Conservation (phyloP, 306 rosid species). For the Cucurbita pepo region DNA sequence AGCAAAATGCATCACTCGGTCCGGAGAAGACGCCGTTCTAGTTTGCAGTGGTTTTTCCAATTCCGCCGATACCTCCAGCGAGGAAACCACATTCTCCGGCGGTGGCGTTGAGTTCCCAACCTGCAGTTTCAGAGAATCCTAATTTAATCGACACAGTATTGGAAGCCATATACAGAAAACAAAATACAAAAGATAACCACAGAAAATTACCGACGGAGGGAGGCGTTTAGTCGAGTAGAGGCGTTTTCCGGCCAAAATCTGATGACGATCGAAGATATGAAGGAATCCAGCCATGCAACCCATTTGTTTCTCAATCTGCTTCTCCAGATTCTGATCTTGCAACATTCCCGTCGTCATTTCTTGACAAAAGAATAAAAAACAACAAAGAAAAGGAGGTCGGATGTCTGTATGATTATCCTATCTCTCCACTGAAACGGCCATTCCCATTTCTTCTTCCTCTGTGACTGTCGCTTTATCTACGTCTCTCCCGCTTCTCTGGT, state of each 20-base stretch:
- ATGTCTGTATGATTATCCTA: not conserved
- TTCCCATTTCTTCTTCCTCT: not conserved
- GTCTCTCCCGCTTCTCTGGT: constrained; percentile 72
- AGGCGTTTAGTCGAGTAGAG: constrained; percentile 50
- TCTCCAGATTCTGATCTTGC: constrained; percentile 59
- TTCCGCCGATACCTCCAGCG: constrained; percentile 18
- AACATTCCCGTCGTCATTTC: constrained; percentile 47
- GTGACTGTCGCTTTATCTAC: not conserved
- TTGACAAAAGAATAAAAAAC: not conserved
- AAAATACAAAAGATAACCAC: not conserved
- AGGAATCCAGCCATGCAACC: constrained; percentile 98
- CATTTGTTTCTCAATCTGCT: constrained; percentile 72
- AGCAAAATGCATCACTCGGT: constrained; percentile 17
- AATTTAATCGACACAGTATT: not conserved
- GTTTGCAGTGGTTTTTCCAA: constrained; percentile 13
- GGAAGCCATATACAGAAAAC: not conserved
- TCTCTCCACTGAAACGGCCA: not conserved
- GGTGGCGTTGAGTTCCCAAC: constrained; percentile 19
- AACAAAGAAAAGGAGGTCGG: not conserved
- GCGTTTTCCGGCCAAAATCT: constrained; percentile 58
- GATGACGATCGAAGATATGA: constrained; percentile 82
- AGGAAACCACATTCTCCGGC: constrained; percentile 8
- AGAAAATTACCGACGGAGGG: constrained; percentile 31
- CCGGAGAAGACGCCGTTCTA: constrained; percentile 31
- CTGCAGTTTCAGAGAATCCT: constrained; percentile 7